Conservation (phyloP, 495 filamentous ascomycete species). For the Podospora australis region DNA sequence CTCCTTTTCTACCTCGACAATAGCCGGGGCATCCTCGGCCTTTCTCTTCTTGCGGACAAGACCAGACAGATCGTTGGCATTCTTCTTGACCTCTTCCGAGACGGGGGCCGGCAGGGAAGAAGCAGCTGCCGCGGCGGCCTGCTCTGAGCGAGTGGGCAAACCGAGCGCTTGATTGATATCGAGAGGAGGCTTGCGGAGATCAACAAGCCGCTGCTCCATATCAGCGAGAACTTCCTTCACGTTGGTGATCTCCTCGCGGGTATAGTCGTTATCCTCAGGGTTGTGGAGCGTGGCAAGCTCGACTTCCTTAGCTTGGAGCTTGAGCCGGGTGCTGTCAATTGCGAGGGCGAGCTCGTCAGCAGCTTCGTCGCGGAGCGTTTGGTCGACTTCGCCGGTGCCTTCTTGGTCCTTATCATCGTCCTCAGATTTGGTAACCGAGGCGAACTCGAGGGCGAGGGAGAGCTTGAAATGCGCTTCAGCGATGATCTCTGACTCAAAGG, state of each 20-base stretch:
- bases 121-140: background rate
- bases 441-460: conserved; percentile 90
- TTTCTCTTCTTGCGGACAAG: conserved; percentile 76
- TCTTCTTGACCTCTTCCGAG: conserved; percentile 67
- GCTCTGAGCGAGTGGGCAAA: conserved; percentile 14
- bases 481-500: conserved; percentile 70
- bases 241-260: conserved; percentile 63
- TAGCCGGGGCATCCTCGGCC: conserved; percentile 24
- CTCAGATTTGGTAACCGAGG: conserved; percentile 61
- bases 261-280: conserved; percentile 51
- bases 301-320: conserved; percentile 67
- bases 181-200: conserved; percentile 65
- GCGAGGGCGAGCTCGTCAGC: conserved; percentile 72
- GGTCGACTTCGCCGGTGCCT: conserved; percentile 44
- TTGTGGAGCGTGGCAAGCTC: conserved; percentile 48
- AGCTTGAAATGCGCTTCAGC: conserved; percentile 95
- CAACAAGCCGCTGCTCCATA: conserved; percentile 66
- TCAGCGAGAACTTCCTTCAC: conserved; percentile 81
- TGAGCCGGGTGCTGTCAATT: conserved; percentile 68
- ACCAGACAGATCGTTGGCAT: conserved; percentile 77
- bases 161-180: conserved; percentile 53
- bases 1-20: conserved; percentile 13
- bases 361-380: conserved; percentile 66
- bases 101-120: conserved; percentile 46
- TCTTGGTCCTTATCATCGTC: conserved; percentile 38